phyloP scores from a whole-genome alignment of 306 rosid genomes.

The Lathyrus sativus region DNA sequence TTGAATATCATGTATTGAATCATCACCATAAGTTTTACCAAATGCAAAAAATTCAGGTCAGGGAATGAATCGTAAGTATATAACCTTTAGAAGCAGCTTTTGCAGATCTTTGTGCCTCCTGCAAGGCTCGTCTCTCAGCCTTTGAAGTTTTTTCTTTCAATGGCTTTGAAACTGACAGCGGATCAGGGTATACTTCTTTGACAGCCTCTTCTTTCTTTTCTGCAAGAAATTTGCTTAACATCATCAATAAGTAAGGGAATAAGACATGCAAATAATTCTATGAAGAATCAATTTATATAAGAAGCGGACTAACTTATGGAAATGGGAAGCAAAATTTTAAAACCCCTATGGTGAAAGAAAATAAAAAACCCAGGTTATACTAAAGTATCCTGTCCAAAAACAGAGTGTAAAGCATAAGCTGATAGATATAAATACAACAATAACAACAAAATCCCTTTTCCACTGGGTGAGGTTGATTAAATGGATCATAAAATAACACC shows the following conservation, averaged over 20 bases:
- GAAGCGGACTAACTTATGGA: not conserved
- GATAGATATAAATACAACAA: conserved; percentile 3
- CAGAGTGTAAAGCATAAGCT: conserved; percentile 1
- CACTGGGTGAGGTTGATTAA: not conserved
- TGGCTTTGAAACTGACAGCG: conserved; percentile 45
- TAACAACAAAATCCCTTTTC: conserved; percentile 1
- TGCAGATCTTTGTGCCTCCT: conserved; percentile 89
- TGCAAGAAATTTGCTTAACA: conserved; percentile 42
- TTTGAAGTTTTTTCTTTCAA: conserved; percentile 65
- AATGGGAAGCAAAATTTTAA: conserved; percentile 6
- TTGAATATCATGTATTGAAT: not conserved
- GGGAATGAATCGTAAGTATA: conserved; percentile 12
- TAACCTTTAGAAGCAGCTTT: conserved; percentile 76
- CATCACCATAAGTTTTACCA: conserved; percentile 6
- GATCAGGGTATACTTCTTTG: conserved; percentile 40
- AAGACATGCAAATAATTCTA: conserved; percentile 4
- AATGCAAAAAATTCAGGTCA: not conserved
- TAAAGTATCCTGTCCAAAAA: not conserved
- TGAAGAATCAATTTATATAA: conserved; percentile 23
- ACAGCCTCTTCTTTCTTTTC: conserved; percentile 53
- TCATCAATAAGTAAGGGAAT: conserved; percentile 25
- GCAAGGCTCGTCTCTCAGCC: conserved; percentile 85
- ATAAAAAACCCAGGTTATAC: not conserved
- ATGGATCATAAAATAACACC: not conserved
- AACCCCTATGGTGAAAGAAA: not conserved